These are phyloP conservation scores for Lithospermum erythrorhizon DNA, from an alignment of 257 asterid genomes.

Conservation along the genomic window DNA sequence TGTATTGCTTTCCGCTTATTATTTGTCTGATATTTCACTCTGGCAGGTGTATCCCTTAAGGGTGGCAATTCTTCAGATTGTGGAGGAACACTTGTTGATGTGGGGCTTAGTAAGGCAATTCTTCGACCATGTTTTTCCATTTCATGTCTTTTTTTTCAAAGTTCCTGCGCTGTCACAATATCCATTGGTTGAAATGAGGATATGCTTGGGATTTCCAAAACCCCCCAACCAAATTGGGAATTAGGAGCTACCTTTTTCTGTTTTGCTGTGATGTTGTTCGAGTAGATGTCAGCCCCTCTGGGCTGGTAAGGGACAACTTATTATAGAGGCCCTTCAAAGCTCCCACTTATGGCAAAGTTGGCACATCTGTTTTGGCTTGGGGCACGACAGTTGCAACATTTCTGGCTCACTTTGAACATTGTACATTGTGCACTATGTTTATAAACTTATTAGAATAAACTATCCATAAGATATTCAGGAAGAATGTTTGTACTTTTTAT, in stretches of 20 bases:
- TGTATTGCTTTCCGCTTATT: not conserved
- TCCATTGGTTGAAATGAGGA: not conserved
- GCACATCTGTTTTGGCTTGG: too few species aligned
- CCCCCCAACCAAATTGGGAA: too few species aligned
- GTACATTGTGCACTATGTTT: too few species aligned
- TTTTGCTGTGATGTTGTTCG: too few species aligned
- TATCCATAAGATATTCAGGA: not conserved
- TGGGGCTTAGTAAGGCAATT: slow-evolving; percentile 87
- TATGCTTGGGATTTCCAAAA: too few species aligned
- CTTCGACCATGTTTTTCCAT: slow-evolving; percentile 1
- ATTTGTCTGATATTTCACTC: not conserved
- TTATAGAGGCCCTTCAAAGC: too few species aligned
- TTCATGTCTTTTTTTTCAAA: slow-evolving; percentile 5
- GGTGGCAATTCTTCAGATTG: slow-evolving; percentile 25
- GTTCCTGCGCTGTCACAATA: not conserved
- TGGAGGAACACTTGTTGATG: slow-evolving; percentile 65
- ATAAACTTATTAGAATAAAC: not conserved
- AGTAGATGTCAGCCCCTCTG: too few species aligned
- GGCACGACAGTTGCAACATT: too few species aligned
- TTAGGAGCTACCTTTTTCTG: too few species aligned
- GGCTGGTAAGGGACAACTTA: too few species aligned
- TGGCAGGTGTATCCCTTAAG: slow-evolving; percentile 60
- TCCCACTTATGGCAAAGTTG: too few species aligned
- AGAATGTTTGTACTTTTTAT: not conserved
- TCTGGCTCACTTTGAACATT: too few species aligned